Percentiles rank a stretch among this genome's conserved stretches.
These are phyloP conservation scores for Colletotrichum limetticola DNA, from an alignment of 2,329 filamentous ascomycete genomes.

Conservation along the genomic window DNA sequence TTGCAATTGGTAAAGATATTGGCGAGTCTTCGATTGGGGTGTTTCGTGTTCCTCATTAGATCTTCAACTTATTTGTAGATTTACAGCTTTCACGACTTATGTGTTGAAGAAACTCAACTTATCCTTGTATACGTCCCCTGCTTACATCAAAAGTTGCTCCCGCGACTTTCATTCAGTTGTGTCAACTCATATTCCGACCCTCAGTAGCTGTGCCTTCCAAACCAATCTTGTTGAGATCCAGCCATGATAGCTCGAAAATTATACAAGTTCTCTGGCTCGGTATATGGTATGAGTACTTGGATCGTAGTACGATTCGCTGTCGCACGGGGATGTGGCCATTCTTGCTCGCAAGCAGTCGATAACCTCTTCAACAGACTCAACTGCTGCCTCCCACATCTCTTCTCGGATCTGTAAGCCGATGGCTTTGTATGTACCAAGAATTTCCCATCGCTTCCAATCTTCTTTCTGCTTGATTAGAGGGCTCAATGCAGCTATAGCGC, in stretches of 20 bases:
- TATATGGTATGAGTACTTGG: neutral
- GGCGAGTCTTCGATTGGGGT: no score
- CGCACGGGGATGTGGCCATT: constrained; percentile 15
- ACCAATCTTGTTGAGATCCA: neutral
- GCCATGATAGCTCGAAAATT: fast-evolving
- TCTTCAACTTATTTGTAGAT: no score
- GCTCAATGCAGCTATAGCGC: neutral
- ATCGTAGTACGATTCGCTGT: neutral
- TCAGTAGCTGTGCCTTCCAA: no score
- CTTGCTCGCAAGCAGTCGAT: neutral
- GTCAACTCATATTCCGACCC: no score
- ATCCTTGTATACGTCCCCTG: neutral
- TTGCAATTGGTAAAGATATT: no score
- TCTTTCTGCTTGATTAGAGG: neutral
- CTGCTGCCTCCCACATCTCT: constrained; percentile 8
- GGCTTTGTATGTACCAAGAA: constrained; percentile 5
- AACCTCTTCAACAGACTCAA: constrained; percentile 17
- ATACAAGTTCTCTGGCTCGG: neutral
- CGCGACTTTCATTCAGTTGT: neutral
- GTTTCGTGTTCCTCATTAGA: no score
- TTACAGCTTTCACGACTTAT: no score
- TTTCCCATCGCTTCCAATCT: neutral
- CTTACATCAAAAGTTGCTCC: neutral
- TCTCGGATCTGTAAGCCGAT: constrained; percentile 13
- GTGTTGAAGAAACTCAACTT: no score